Evolutionary conservation across 345 rosid genomes (phyloP).

Genomic region (Brassica cretica): DNA sequence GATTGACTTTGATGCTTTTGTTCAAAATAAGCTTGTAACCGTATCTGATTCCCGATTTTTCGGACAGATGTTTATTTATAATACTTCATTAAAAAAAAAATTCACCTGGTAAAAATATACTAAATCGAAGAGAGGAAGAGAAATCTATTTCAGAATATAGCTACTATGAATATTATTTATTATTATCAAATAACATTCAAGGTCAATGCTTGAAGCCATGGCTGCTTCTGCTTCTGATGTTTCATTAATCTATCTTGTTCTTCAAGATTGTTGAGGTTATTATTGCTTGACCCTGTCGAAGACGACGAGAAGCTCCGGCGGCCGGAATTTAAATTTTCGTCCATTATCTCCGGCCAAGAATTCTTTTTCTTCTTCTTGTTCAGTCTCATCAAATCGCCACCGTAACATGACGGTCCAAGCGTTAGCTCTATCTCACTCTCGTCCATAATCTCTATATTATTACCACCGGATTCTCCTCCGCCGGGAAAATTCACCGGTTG

Average conservation of each 20-base stretch:
- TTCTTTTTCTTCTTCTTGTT: slow-evolving; percentile 46
- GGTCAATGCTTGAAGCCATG: slow-evolving; percentile 90
- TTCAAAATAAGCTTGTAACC: too few relatives aligned
- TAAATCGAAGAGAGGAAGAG: not conserved
- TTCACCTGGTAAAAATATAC: slow-evolving; percentile 30
- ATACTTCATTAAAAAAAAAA: not conserved
- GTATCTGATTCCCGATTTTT: too few relatives aligned
- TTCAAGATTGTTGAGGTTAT: slow-evolving; percentile 45
- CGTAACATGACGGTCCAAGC: slow-evolving; percentile 62
- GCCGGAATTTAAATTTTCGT: slow-evolving; percentile 53
- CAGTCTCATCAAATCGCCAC: slow-evolving; percentile 31
- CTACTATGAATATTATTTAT: slow-evolving; percentile 20
- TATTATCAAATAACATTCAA: slow-evolving; percentile 57
- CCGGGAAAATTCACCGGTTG: slow-evolving; percentile 16
- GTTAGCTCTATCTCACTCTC: slow-evolving; percentile 91
- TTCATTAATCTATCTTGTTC: slow-evolving; percentile 56
- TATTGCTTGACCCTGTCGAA: slow-evolving; percentile 66
- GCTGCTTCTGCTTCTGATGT: slow-evolving; percentile 49
- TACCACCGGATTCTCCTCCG: slow-evolving; percentile 41
- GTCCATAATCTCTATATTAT: slow-evolving; percentile 48
- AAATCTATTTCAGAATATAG: slow-evolving; percentile 34
- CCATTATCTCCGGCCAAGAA: slow-evolving; percentile 29
- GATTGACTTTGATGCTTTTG: too few relatives aligned
- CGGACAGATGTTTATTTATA: too few relatives aligned
- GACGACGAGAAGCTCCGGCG: slow-evolving; percentile 73